Conservation (phyloP, 306 rosid genomes). For the Medicago ruthenica region DNA sequence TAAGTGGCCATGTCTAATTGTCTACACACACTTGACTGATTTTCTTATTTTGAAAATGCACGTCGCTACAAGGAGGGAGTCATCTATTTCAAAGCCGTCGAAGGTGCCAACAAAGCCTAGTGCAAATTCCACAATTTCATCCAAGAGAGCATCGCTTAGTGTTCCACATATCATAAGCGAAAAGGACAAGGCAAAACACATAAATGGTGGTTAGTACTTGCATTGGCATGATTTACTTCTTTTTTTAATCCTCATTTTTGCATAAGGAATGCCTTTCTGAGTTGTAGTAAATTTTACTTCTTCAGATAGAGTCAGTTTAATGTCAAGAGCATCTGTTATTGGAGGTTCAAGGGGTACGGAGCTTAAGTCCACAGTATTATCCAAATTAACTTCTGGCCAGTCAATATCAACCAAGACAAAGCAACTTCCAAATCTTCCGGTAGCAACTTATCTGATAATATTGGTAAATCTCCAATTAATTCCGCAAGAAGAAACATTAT, state of each 20-base stretch:
- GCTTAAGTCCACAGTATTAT: constrained; percentile 47
- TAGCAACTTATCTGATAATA: constrained; percentile 50
- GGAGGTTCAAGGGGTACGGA: constrained; percentile 51
- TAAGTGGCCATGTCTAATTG: background rate
- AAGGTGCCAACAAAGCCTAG: constrained; percentile 60
- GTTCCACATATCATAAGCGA: constrained; percentile 51
- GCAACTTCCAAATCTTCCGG: constrained; percentile 52
- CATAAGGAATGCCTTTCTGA: background rate
- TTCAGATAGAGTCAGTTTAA: constrained; percentile 65
- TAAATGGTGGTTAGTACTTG: constrained; percentile 61
- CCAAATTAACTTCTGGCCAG: constrained; percentile 56
- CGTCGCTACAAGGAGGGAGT: constrained; percentile 54
- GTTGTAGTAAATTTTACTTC: constrained; percentile 37
- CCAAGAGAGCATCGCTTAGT: constrained; percentile 76
- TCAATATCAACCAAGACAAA: constrained; percentile 57
- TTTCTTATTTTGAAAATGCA: constrained; percentile 52
- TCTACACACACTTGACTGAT: constrained; percentile 21
- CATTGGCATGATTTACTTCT: constrained; percentile 27
- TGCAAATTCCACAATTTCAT: constrained; percentile 57
- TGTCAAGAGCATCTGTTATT: constrained; percentile 52
- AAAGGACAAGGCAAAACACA: constrained; percentile 55
- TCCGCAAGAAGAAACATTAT: constrained; percentile 54
- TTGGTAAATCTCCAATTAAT: constrained; percentile 56
- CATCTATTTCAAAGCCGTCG: constrained; percentile 58
- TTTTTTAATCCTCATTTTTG: constrained; percentile 22